Evolutionary conservation across 2,329 filamentous ascomycete species (phyloP).

Genomic region (Byssoonygena ceratinophila): DNA sequence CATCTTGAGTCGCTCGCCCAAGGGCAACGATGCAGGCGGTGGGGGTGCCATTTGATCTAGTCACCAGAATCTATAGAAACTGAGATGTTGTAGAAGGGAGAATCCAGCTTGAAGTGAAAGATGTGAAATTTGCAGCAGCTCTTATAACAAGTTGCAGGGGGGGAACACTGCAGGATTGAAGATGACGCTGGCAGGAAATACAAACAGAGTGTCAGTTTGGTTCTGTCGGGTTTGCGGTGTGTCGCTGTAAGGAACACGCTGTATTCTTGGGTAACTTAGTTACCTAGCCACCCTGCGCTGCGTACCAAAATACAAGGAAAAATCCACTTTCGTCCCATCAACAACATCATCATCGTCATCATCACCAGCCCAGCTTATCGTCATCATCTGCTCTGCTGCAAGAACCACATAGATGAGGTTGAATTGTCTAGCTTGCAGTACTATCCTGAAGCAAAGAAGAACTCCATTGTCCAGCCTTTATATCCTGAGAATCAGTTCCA

Average conservation of each 20-base stretch:
- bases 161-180: neutral
- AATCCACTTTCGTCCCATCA: too few species aligned
- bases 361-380: too few species aligned
- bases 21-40: slow-evolving; percentile 56
- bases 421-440: too few species aligned
- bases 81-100: neutral
- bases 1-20: slow-evolving; percentile 62
- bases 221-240: neutral
- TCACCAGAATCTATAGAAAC: neutral
- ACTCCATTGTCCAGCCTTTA: too few species aligned
- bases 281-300: too few species aligned
- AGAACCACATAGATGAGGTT: too few species aligned
- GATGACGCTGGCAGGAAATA: neutral
- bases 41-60: slow-evolving; percentile 56
- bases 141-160: neutral
- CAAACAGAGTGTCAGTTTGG: slow-evolving; percentile 6
- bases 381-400: too few species aligned
- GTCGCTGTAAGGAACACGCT: neutral
- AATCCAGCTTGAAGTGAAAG: neutral
- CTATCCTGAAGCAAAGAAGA: too few species aligned
- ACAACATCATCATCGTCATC: too few species aligned
- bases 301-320: neutral
- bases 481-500: too few species aligned
- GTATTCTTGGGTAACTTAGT: too few species aligned
- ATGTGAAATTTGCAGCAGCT: neutral